Percentiles rank a stretch among this genome's conserved stretches.
phyloP scores from a whole-genome alignment of 257 asterid species.

The Paraleonurus japonicus region DNA sequence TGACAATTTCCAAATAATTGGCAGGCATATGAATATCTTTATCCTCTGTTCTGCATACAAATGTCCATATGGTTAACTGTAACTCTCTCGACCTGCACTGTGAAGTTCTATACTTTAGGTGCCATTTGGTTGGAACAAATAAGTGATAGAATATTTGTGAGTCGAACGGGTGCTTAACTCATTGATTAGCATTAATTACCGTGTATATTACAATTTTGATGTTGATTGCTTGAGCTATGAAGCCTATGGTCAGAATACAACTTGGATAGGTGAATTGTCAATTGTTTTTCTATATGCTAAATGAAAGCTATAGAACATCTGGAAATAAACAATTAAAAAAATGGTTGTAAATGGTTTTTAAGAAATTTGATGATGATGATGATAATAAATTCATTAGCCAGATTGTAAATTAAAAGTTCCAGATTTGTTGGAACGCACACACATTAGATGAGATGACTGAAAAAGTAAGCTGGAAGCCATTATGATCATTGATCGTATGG shows the following conservation, averaged over 20 bases:
- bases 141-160: background rate
- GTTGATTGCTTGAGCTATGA: background rate
- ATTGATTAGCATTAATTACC: background rate
- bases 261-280: background rate
- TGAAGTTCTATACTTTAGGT: background rate
- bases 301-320: slow-evolving; percentile 1
- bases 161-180: background rate
- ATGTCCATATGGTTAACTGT: background rate
- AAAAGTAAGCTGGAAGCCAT: background rate
- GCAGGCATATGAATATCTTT: background rate
- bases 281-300: background rate
- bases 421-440: background rate
- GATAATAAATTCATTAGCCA: background rate
- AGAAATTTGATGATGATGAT: slow-evolving; percentile 7
- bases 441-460: background rate
- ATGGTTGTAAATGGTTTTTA: background rate
- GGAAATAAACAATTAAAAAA: background rate
- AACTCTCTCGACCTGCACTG: slow-evolving; percentile 6
- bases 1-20: background rate
- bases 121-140: slow-evolving; percentile 9
- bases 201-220: background rate
- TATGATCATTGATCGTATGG: background rate
- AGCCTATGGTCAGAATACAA: background rate
- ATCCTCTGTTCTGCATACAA: background rate
- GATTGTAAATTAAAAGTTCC: background rate